phyloP scores from a whole-genome alignment of 176 grass and related monocot genomes.

The Hyparrhenia diplandra region DNA sequence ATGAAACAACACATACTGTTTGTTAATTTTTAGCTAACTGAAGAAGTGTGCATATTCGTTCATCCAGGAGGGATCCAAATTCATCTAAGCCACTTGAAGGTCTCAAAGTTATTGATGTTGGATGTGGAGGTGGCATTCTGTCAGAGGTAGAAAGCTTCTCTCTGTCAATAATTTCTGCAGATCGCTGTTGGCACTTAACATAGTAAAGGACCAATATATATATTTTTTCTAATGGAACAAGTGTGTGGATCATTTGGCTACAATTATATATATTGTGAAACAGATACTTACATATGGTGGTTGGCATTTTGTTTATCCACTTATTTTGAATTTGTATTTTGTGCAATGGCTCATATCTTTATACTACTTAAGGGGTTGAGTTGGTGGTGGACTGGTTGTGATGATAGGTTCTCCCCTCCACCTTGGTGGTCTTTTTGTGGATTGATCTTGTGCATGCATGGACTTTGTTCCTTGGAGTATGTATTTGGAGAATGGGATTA shows the following conservation, averaged over 20 bases:
- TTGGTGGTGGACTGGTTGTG: background rate
- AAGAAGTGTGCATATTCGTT: background rate
- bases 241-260: background rate
- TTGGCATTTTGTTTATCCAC: slow-evolving; percentile 11
- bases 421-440: background rate
- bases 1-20: background rate
- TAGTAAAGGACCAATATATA: background rate
- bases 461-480: background rate
- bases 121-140: slow-evolving; percentile 96
- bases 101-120: slow-evolving; percentile 93
- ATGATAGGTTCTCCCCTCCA: background rate
- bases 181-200: background rate
- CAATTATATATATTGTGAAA: background rate
- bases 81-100: slow-evolving; percentile 82
- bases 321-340: background rate
- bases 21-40: background rate
- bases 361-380: background rate
- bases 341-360: background rate
- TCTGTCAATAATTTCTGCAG: background rate
- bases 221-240: background rate
- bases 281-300: background rate
- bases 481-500: background rate
- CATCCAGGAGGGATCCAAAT: slow-evolving; percentile 71
- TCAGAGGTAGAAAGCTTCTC: slow-evolving; percentile 57
- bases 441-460: background rate